A percentile compares a stretch with the other conserved stretches of the same genome.
Evolutionary conservation across 352 stramenopile genomes (phyloP).

Genomic region (Pythium coloratum): DNA sequence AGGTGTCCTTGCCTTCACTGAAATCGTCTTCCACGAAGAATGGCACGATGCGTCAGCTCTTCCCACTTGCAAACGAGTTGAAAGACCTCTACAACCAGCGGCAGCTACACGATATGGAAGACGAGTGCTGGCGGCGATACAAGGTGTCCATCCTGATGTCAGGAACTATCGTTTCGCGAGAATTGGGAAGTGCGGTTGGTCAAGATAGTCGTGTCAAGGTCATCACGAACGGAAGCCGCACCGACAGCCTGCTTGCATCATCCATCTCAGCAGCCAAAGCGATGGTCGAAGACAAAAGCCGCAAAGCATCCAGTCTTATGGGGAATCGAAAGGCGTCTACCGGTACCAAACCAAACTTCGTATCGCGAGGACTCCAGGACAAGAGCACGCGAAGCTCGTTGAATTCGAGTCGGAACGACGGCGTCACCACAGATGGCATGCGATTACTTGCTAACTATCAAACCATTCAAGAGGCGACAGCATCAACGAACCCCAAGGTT

Average conservation of each 20-base stretch:
- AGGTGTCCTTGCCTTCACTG: conserved; percentile 27
- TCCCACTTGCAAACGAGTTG: conserved; percentile 48
- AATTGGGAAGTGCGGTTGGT: not conserved
- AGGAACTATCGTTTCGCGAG: conserved; percentile 30
- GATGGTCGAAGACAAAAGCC: conserved; percentile 5
- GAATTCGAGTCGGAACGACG: conserved; percentile 16
- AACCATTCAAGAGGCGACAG: conserved; percentile 15
- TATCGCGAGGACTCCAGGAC: not conserved
- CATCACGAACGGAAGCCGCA: not conserved
- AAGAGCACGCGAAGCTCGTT: conserved; percentile 27
- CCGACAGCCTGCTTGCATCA: conserved; percentile 16
- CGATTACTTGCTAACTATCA: conserved; percentile 56
- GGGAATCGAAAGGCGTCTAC: conserved; percentile 10
- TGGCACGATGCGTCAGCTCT: conserved; percentile 49
- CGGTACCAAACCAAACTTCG: not conserved
- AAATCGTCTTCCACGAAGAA: conserved; percentile 52
- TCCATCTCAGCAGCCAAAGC: conserved; percentile 10
- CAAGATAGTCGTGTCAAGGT: not conserved
- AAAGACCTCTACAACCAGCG: conserved; percentile 49
- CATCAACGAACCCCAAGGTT: not conserved
- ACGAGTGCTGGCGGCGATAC: conserved; percentile 73
- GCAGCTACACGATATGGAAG: conserved; percentile 59
- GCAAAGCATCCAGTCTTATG: conserved; percentile 7
- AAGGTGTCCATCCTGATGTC: conserved; percentile 67
- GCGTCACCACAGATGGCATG: conserved; percentile 57